Evolutionary conservation across 257 asterid species (phyloP).

Genomic region (Agastache rugosa): DNA sequence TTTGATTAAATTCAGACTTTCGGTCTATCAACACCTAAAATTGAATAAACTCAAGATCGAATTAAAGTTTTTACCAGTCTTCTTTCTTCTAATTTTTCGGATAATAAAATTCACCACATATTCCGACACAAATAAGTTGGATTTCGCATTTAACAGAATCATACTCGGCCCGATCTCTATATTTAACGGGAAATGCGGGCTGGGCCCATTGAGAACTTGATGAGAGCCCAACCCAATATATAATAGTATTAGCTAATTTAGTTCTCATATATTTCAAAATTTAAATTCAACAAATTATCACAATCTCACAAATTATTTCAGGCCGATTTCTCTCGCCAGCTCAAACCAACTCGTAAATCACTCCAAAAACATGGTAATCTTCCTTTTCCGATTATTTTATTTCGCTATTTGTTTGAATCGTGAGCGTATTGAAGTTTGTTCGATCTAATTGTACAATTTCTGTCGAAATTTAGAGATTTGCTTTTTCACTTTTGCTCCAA

Average conservation of each 20-base stretch:
- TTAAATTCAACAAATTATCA: conserved; percentile 37
- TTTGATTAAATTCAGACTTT: too few species aligned
- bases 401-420: conserved; percentile 9
- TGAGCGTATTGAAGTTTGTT: conserved; percentile 18
- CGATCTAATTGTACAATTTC: conserved; percentile 26
- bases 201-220: neutral
- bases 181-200: neutral
- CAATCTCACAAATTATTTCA: conserved; percentile 28
- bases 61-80: too few species aligned
- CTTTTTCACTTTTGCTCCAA: conserved; percentile 16
- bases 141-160: neutral
- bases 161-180: neutral
- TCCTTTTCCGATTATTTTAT: neutral
- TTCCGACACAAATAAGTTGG: too few species aligned
- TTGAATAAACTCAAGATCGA: too few species aligned
- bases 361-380: conserved; percentile 40
- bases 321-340: conserved; percentile 38
- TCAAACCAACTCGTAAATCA: conserved; percentile 31
- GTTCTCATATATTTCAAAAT: conserved; percentile 37
- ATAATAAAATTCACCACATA: too few species aligned
- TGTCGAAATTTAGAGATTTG: conserved; percentile 31
- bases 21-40: too few species aligned
- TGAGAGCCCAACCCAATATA: conserved; percentile 10
- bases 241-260: neutral
- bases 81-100: too few species aligned